These are phyloP conservation scores for Kentomonas sorsogonicus DNA, from an alignment of 208 protist genomes.

Conservation along the genomic window DNA sequence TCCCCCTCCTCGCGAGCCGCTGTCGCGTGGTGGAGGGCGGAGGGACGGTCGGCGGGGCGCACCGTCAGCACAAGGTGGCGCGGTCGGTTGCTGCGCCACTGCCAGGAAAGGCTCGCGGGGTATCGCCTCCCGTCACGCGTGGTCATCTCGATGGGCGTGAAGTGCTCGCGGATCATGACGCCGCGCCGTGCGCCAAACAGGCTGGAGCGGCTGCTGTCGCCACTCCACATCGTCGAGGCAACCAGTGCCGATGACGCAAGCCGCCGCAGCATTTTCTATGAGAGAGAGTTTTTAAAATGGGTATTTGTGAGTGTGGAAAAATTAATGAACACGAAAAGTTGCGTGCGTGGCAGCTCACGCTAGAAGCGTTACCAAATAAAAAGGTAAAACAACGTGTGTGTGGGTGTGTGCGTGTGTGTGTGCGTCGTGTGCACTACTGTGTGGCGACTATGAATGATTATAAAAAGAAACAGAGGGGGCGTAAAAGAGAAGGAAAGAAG, in stretches of 20 bases:
- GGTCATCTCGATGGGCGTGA: slow-evolving; percentile 41
- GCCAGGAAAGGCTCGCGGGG: slow-evolving; percentile 57
- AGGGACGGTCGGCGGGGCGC: slow-evolving; percentile 11
- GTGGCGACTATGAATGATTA: background rate
- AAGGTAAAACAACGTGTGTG: too few relatives aligned
- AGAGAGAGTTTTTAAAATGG: too few relatives aligned
- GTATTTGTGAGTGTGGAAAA: too few relatives aligned
- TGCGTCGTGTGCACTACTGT: too few relatives aligned
- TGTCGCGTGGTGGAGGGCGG: background rate
- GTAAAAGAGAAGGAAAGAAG: background rate
- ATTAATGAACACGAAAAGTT: too few relatives aligned
- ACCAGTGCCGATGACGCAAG: too few relatives aligned
- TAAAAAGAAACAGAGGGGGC: slow-evolving; percentile 1
- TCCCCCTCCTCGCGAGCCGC: slow-evolving; percentile 10
- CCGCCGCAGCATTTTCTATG: too few relatives aligned
- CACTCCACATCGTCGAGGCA: too few relatives aligned
- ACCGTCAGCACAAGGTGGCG: slow-evolving; percentile 59
- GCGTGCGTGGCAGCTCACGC: too few relatives aligned
- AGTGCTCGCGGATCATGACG: slow-evolving; percentile 58
- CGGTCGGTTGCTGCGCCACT: slow-evolving; percentile 44
- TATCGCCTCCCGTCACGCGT: slow-evolving; percentile 18
- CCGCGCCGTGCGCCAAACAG: slow-evolving; percentile 17
- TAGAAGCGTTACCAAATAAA: too few relatives aligned
- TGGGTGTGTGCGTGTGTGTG: too few relatives aligned
- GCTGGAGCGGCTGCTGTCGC: too few relatives aligned